Evolutionary conservation across 2,329 filamentous ascomycete species (phyloP).

Genomic region (Hypoxylon rubiginosum): DNA sequence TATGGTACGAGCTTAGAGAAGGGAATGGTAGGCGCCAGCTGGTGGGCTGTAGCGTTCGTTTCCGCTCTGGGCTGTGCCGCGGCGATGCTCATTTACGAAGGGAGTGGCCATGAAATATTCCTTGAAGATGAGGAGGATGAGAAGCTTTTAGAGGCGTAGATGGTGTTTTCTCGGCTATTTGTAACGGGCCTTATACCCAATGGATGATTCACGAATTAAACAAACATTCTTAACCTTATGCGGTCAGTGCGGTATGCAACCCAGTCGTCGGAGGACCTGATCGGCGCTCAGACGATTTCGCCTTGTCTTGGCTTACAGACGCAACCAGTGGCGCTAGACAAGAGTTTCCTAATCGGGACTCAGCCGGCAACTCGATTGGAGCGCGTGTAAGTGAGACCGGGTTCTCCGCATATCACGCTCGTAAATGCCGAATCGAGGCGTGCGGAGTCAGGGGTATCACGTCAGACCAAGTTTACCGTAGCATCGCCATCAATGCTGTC

Average conservation of each 20-base stretch:
- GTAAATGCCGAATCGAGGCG: constrained; percentile 24
- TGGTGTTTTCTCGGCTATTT: no score
- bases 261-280: no score
- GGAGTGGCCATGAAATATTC: constrained; percentile 71
- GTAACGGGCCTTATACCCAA: neutral
- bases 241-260: no score
- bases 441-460: constrained; percentile 13
- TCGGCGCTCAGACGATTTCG: neutral
- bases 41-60: constrained; percentile 64
- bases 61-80: constrained; percentile 69
- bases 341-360: constrained; percentile 15
- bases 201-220: no score
- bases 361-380: constrained; percentile 30
- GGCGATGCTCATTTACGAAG: constrained; percentile 74
- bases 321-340: neutral
- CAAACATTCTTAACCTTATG: no score
- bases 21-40: constrained; percentile 62
- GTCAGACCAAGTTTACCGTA: constrained; percentile 24
- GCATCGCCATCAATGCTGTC: constrained; percentile 20
- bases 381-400: constrained; percentile 27
- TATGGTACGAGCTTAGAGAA: constrained; percentile 61
- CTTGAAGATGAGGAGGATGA: constrained; percentile 56
- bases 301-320: neutral
- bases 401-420: constrained; percentile 37
- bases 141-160: constrained; percentile 20